phyloP scores from a whole-genome alignment of 2,329 filamentous ascomycete species.

The Sclerotinia borealis region DNA sequence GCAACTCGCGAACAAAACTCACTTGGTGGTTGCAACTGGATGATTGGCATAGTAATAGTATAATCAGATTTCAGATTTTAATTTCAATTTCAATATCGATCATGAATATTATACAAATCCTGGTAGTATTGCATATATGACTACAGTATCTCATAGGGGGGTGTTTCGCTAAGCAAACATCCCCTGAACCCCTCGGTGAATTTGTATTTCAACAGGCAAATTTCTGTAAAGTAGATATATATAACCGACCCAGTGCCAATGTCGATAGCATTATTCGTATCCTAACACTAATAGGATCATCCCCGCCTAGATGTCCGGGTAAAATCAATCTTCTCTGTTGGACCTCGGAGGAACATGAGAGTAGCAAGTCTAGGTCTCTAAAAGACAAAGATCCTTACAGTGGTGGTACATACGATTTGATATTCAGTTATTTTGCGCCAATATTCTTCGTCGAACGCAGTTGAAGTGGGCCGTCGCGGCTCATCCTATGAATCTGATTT shows the following conservation, averaged over 20 bases:
- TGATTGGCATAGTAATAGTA: background rate
- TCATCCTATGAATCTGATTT: background rate
- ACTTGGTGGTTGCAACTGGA: background rate
- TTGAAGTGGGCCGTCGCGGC: too few species aligned
- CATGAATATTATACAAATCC: background rate
- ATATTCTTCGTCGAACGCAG: background rate
- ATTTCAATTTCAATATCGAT: too few species aligned
- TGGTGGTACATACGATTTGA: too few species aligned
- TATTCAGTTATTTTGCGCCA: background rate
- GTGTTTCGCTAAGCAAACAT: background rate
- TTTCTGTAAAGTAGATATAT: too few species aligned
- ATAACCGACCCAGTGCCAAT: background rate
- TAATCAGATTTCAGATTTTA: background rate
- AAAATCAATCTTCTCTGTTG: background rate
- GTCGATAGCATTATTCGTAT: background rate
- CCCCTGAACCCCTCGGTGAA: background rate
- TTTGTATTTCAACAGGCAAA: background rate
- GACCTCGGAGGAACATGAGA: background rate
- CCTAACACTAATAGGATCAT: background rate
- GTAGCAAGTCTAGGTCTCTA: background rate
- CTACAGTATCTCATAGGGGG: background rate
- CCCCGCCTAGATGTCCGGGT: background rate
- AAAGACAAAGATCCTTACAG: background rate
- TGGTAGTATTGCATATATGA: background rate
- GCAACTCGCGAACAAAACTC: background rate